phyloP scores from a whole-genome alignment of 441 rosid genomes.

The Pelargonium myrrhifolium region DNA sequence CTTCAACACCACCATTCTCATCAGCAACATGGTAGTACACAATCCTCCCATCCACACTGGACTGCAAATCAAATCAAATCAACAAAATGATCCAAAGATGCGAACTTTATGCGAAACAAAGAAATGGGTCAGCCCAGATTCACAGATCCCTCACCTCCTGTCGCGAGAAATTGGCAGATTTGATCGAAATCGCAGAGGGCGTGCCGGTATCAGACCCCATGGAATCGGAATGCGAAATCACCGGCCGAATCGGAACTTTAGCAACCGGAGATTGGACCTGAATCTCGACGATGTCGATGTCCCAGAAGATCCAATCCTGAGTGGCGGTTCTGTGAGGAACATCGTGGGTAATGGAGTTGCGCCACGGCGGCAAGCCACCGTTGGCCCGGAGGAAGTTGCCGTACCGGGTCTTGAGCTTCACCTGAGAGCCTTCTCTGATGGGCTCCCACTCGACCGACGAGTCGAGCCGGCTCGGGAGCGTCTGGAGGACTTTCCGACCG shows the following conservation, averaged over 20 bases:
- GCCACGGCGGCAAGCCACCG: conserved; percentile 87
- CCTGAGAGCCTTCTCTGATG: conserved; percentile 9
- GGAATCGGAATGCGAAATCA: conserved; percentile 43
- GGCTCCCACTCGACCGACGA: conserved; percentile 23
- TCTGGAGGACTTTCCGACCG: conserved; percentile 15
- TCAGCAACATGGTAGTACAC: conserved; percentile 72
- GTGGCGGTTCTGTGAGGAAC: conserved; percentile 68
- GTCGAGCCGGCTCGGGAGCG: conserved; percentile 9
- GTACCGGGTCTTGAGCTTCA: conserved; percentile 15
- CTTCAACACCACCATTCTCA: conserved; percentile 57
- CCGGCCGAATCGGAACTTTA: background rate
- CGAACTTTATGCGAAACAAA: conserved; percentile 29
- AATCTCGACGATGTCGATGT: conserved; percentile 66
- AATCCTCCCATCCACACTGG: conserved; percentile 51
- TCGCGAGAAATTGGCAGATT: conserved; percentile 42
- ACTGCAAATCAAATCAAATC: conserved; percentile 30
- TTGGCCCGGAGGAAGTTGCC: conserved; percentile 65
- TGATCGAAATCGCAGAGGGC: conserved; percentile 32
- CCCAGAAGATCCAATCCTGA: conserved; percentile 75
- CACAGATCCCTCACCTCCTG: conserved; percentile 39
- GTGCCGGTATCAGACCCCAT: conserved; percentile 11
- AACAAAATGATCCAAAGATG: background rate
- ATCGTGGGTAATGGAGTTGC: conserved; percentile 88
- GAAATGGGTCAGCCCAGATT: background rate
- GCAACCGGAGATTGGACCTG: conserved; percentile 28